phyloP scores from a whole-genome alignment of 2,329 filamentous ascomycete genomes.

The Alternaria postmessia region DNA sequence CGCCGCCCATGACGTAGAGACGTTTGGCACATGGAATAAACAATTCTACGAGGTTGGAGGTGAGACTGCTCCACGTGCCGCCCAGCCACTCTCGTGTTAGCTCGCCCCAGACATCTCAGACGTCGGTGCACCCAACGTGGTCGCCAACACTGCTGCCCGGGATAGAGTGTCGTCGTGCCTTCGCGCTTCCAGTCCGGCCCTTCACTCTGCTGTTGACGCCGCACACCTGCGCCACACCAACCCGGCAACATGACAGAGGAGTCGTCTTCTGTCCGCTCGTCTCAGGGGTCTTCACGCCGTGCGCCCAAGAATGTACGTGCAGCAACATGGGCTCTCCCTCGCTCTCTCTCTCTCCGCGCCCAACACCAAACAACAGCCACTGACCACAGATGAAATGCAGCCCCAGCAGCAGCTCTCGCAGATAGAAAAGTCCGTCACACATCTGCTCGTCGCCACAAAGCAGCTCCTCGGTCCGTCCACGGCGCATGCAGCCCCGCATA shows the following conservation, averaged over 20 bases:
- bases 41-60: slow-evolving; percentile 8
- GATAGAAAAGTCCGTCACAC: slow-evolving; percentile 94
- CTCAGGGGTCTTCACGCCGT: slow-evolving; percentile 58
- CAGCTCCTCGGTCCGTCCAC: slow-evolving; percentile 71
- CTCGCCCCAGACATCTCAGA: slow-evolving; percentile 17
- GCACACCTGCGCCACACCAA: slow-evolving; percentile 24
- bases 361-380: slow-evolving; percentile 17
- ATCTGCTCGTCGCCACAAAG: slow-evolving; percentile 96
- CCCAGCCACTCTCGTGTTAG: slow-evolving; percentile 24
- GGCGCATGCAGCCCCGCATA: slow-evolving; percentile 7
- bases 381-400: slow-evolving; percentile 53
- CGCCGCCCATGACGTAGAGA: neutral
- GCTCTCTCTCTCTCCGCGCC: slow-evolving; percentile 6
- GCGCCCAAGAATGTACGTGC: slow-evolving; percentile 49
- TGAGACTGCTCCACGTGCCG: slow-evolving; percentile 22
- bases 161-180: slow-evolving; percentile 21
- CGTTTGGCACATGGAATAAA: neutral
- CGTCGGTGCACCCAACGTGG: slow-evolving; percentile 23
- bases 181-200: slow-evolving; percentile 22
- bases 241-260: slow-evolving; percentile 37
- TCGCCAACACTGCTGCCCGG: slow-evolving; percentile 20
- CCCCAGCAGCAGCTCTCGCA: slow-evolving; percentile 83
- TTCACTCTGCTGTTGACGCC: slow-evolving; percentile 23
- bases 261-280: slow-evolving; percentile 37
- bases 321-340: neutral